Conservation (phyloP, 768 basidiomycete genomes). For the Podaxis pistillaris region DNA sequence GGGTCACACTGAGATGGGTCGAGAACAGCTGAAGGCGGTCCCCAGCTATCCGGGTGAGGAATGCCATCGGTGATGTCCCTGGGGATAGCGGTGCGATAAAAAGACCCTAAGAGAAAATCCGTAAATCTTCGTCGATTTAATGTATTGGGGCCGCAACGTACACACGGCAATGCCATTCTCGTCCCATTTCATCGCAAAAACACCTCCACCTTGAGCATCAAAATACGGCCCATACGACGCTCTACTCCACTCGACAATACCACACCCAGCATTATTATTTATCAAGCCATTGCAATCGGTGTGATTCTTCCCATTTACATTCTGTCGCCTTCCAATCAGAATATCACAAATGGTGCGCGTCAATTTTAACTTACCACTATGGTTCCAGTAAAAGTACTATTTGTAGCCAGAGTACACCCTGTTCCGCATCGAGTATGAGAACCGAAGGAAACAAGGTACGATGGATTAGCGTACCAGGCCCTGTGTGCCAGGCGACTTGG, state of each 20-base stretch:
- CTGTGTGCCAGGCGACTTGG: constrained; percentile 80
- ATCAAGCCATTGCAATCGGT: constrained; percentile 51
- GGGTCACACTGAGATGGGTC: constrained; percentile 56
- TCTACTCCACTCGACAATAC: constrained; percentile 73
- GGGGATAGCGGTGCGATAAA: constrained; percentile 77
- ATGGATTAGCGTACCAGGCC: constrained; percentile 16
- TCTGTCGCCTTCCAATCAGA: constrained; percentile 26
- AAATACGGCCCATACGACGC: constrained; percentile 85
- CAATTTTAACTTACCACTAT: constrained; percentile 47
- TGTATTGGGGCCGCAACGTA: constrained; percentile 37
- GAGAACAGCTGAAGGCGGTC: constrained; percentile 61
- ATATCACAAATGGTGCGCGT: background rate
- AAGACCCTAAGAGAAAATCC: constrained; percentile 57
- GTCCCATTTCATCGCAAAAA: constrained; percentile 92
- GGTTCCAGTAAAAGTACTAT: constrained; percentile 59
- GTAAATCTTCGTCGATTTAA: background rate
- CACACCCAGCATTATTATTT: constrained; percentile 70
- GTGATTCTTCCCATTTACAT: constrained; percentile 46
- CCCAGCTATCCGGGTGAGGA: constrained; percentile 71
- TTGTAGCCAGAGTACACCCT: constrained; percentile 59
- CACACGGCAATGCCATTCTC: constrained; percentile 72
- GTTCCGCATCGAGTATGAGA: constrained; percentile 3
- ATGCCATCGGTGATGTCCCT: constrained; percentile 57
- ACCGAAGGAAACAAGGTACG: constrained; percentile 1
- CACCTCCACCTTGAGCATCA: constrained; percentile 76